A percentile compares a stretch with the other conserved stretches of the same genome.
These are phyloP conservation scores for Pseudogymnoascus verrucosus DNA, from an alignment of 2,329 filamentous ascomycete genomes.

Conservation along the genomic window DNA sequence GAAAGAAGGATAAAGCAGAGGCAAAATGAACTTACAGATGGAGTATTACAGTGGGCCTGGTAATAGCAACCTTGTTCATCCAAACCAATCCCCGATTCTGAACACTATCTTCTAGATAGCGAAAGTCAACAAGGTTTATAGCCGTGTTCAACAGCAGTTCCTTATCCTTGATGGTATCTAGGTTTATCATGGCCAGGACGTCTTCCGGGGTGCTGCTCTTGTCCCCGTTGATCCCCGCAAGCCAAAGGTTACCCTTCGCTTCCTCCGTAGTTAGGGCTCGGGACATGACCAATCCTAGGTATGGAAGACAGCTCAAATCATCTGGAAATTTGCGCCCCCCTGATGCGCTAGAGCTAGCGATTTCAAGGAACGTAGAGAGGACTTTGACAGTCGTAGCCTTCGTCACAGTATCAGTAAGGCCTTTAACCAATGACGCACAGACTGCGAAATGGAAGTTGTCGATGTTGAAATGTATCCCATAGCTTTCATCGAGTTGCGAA, in stretches of 20 bases:
- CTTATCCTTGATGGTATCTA: conserved; percentile 46
- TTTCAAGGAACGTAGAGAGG: conserved; percentile 52
- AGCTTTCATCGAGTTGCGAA: conserved; percentile 53
- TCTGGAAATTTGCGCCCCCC: conserved; percentile 21
- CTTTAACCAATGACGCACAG: conserved; percentile 55
- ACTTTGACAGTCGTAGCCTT: conserved; percentile 51
- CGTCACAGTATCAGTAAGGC: conserved; percentile 54
- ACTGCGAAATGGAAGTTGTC: conserved; percentile 62
- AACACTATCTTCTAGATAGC: conserved; percentile 52
- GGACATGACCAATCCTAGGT: conserved; percentile 52
- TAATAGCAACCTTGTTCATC: conserved; percentile 49
- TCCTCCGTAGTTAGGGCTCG: conserved; percentile 50
- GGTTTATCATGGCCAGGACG: conserved; percentile 36
- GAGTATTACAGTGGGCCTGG: conserved; percentile 47
- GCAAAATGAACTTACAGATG: conserved; percentile 42
- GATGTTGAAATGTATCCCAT: conserved; percentile 55
- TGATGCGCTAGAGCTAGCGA: conserved; percentile 31
- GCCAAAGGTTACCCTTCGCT: conserved; percentile 54
- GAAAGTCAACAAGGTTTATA: conserved; percentile 59
- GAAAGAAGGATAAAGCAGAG: background rate
- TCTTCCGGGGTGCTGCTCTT: conserved; percentile 34
- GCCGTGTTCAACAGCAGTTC: conserved; percentile 55
- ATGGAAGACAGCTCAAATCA: conserved; percentile 37
- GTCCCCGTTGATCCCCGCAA: conserved; percentile 44
- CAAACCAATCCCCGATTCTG: conserved; percentile 52